Evolutionary conservation across 495 filamentous ascomycete genomes (phyloP), one percentile per base, ranked within the genome.

Genomic region (Sporormia fimetaria): DNA sequence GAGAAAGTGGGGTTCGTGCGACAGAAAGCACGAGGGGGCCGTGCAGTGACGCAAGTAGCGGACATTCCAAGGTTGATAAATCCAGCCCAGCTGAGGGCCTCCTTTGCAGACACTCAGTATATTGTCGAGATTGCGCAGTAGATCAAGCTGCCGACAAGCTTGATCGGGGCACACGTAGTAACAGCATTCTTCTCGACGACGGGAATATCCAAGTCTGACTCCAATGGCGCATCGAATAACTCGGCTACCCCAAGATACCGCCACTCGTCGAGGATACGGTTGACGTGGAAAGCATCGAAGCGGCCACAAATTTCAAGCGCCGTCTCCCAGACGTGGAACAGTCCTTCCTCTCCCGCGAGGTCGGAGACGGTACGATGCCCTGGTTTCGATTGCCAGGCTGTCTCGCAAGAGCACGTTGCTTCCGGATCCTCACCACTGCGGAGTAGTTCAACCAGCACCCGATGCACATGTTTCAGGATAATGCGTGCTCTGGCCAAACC

Each of bases 351-450:
- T 11, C 21, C 40, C 21, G 40, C 40, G 20, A 44, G 2, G 8
- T 35, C 40, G 12, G 40, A 35, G 10, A 17, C 22, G n/a, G 21
- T 22, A 12, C 40, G 31, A 20, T n/a, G 11, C 4, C 17, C 31
- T 18, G 7, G 11, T 25, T 14, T 14, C 4, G 7, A 11, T 29
- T 44, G 21, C 40, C 40, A 44, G 7, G 6, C 1, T 1, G 21
- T 16, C 29, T 35, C 28, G 18, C 40, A 44, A n/a, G 31, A 36
- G 17, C 40, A 44, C 6, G 21, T 35, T 20, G 29, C 40, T 16
- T 27, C 8, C 6, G 40, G 40, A 21, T 44, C 32, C 18, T 44
- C 40, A 7, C 40, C 40, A 25, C 26, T 44, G n/a, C 37, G 21
- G 2, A 44, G 32, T 16, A 44, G 40, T 7, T 27, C 7, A 3